Percentiles rank a stretch among this genome's conserved stretches.
Evolutionary conservation across 192 early-diverging fungal genomes (phyloP).

Genomic region (Podila verticillata): DNA sequence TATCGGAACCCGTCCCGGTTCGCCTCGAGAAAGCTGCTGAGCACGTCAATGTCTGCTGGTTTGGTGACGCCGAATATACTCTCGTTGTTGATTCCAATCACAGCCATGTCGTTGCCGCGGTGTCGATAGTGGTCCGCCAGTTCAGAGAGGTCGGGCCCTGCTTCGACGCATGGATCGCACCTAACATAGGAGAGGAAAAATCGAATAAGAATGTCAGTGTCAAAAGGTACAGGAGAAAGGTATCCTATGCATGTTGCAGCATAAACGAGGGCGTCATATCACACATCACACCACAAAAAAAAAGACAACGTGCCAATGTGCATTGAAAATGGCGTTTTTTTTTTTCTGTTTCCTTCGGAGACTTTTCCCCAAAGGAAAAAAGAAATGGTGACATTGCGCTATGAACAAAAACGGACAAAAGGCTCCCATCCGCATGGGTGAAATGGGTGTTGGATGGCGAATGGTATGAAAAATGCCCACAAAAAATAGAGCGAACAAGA

Average conservation of each 20-base stretch:
- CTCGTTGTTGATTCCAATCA: conserved; percentile 47
- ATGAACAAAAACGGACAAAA: no score
- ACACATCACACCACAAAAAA: no score
- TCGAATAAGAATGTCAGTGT: no score
- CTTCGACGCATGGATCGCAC: conserved; percentile 37
- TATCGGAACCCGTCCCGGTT: conserved; percentile 34
- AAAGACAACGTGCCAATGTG: no score
- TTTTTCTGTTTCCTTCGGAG: not conserved
- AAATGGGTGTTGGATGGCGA: no score
- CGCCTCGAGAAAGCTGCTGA: conserved; percentile 19
- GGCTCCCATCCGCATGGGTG: not conserved
- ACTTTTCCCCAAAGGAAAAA: not conserved
- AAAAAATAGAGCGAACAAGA: not conserved
- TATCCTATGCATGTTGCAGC: no score
- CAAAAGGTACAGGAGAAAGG: no score
- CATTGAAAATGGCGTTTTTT: no score
- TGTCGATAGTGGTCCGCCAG: conserved; percentile 29
- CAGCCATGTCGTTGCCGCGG: conserved; percentile 9
- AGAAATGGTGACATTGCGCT: not conserved
- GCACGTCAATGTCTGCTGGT: not conserved
- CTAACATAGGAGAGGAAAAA: conserved; percentile 7
- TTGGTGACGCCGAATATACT: conserved; percentile 40
- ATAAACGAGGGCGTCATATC: no score
- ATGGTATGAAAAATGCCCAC: not conserved
- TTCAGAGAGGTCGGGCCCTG: conserved; percentile 41